Conservation (phyloP, 345 rosid species). For the Clausena lansium region DNA sequence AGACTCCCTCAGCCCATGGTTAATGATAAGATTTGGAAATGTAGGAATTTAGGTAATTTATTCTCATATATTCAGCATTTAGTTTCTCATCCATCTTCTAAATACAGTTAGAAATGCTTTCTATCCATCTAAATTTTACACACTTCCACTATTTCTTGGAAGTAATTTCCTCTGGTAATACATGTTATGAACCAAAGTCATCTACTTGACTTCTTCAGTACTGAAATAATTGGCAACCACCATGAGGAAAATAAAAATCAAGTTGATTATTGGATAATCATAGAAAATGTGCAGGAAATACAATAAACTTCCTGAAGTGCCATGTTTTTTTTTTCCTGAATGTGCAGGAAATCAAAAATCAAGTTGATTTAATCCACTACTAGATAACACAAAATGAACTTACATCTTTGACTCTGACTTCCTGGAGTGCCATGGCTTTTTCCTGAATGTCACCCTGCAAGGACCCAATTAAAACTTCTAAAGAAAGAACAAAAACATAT, state of each 20-base stretch:
- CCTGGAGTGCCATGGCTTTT: conserved; percentile 85
- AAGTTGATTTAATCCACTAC: neutral
- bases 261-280: neutral
- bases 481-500: conserved; percentile 9
- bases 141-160: neutral
- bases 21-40: neutral
- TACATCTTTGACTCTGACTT: conserved; percentile 94
- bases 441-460: conserved; percentile 92
- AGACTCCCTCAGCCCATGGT: neutral
- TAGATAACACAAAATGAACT: conserved; percentile 22
- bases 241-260: neutral
- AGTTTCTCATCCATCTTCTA: neutral
- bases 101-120: neutral
- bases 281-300: neutral
- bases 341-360: neutral
- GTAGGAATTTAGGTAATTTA: neutral
- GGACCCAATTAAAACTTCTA: conserved; percentile 16
- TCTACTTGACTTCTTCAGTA: neutral
- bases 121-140: neutral
- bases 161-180: neutral
- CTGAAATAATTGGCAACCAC: neutral
- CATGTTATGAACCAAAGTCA: neutral
- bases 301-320: neutral
- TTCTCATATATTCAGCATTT: neutral
- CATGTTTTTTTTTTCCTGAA: neutral